phyloP scores from a whole-genome alignment of 108 stramenopile genomes.

The Epipyxis sp. region DNA sequence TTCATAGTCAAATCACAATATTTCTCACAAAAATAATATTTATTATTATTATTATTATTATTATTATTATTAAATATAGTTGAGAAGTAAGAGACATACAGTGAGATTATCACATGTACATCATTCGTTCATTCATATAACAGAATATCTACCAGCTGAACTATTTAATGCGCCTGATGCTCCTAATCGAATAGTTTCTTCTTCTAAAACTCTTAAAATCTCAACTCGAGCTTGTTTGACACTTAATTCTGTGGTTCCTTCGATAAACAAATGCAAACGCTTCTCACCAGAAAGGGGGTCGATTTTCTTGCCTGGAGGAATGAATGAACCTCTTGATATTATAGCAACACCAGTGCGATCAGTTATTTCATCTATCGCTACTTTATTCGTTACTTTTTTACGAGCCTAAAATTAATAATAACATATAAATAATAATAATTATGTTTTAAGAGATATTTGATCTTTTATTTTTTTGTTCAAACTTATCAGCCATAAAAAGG shows the following conservation, averaged over 20 bases:
- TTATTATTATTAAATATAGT: too few relatives aligned
- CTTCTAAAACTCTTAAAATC: conserved; percentile 14
- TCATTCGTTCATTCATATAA: too few relatives aligned
- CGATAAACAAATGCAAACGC: conserved; percentile 14
- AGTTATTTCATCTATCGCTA: conserved; percentile 20
- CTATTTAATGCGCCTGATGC: background rate
- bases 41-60: too few relatives aligned
- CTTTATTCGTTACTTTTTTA: conserved; percentile 4
- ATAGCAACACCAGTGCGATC: conserved; percentile 19
- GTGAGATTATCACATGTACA: too few relatives aligned
- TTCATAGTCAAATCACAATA: too few relatives aligned
- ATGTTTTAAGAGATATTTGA: background rate
- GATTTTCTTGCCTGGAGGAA: background rate
- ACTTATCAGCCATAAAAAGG: too few relatives aligned
- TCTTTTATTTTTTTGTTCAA: too few relatives aligned
- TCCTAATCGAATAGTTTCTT: conserved; percentile 13
- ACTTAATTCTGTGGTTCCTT: conserved; percentile 9
- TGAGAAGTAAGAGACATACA: too few relatives aligned
- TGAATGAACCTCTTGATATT: conserved; percentile 9
- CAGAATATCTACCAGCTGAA: background rate
- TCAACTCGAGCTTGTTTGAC: conserved; percentile 17
- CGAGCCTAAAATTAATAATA: background rate
- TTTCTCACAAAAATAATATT: too few relatives aligned
- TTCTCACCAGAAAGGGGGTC: background rate
- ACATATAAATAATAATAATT: background rate